phyloP scores from a whole-genome alignment of 768 basidiomycete genomes.

The Suillus tomentosus region DNA sequence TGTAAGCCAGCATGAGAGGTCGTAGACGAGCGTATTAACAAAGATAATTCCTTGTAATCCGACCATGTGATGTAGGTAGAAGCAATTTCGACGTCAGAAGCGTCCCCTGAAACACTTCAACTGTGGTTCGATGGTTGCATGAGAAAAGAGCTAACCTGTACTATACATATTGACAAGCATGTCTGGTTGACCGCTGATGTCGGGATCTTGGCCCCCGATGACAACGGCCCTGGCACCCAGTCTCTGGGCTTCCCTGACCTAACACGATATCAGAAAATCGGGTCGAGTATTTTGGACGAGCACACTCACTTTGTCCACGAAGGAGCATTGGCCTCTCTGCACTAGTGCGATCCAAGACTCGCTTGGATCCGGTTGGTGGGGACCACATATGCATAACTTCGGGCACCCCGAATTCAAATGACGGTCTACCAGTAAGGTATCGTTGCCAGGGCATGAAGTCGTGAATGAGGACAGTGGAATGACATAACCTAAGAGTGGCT shows the following conservation, averaged over 20 bases:
- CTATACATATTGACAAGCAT: slow-evolving; percentile 90
- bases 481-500: slow-evolving; percentile 70
- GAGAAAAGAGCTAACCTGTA: slow-evolving; percentile 56
- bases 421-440: slow-evolving; percentile 13
- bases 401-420: slow-evolving; percentile 65
- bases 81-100: slow-evolving; percentile 81
- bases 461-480: slow-evolving; percentile 72
- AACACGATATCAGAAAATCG: background rate
- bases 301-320: slow-evolving; percentile 75
- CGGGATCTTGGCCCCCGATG: slow-evolving; percentile 84
- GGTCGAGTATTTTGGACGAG: slow-evolving; percentile 31
- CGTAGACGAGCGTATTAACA: slow-evolving; percentile 73
- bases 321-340: slow-evolving; percentile 87
- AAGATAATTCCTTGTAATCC: slow-evolving; percentile 70
- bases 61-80: slow-evolving; percentile 88
- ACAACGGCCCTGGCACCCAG: slow-evolving; percentile 87
- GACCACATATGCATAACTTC: slow-evolving; percentile 58
- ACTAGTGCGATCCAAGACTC: slow-evolving; percentile 92
- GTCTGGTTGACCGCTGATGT: slow-evolving; percentile 66
- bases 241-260: slow-evolving; percentile 59
- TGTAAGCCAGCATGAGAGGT: slow-evolving; percentile 76
- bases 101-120: slow-evolving; percentile 58
- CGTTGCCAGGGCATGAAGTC: slow-evolving; percentile 45
- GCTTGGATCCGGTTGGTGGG: slow-evolving; percentile 54
- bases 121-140: slow-evolving; percentile 11